Conservation (phyloP, 176 grass and related monocot species). For the Phoenix dactylifera region DNA sequence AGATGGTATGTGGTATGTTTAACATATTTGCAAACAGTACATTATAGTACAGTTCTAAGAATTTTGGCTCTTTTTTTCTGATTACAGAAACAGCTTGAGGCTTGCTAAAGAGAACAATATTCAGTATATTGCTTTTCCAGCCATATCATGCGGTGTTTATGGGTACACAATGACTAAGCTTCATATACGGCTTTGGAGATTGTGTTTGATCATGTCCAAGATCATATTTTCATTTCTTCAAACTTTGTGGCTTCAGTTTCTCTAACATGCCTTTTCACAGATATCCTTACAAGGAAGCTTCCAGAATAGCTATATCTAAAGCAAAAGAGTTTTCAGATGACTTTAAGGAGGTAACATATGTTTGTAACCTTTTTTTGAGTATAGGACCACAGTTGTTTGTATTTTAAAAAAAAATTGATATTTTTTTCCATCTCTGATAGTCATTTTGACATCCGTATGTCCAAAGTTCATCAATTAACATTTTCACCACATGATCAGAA, state of each 20-base stretch:
- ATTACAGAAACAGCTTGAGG: constrained; percentile 92
- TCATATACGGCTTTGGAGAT: constrained; percentile 11
- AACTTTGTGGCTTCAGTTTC: too few relatives aligned
- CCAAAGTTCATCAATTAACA: too few relatives aligned
- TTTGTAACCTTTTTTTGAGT: background rate
- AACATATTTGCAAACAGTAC: background rate
- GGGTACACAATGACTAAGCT: constrained; percentile 31
- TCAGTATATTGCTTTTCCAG: constrained; percentile 88
- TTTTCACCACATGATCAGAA: too few relatives aligned
- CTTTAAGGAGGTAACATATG: constrained; percentile 59
- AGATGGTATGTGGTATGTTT: too few relatives aligned
- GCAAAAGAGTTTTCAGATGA: constrained; percentile 43
- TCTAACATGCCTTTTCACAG: constrained; percentile 26
- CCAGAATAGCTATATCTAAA: constrained; percentile 66
- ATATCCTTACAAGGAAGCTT: constrained; percentile 75
- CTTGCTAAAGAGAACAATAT: constrained; percentile 77
- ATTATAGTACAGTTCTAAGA: background rate
- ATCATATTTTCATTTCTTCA: constrained; percentile 4
- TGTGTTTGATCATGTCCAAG: background rate
- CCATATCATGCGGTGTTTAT: constrained; percentile 86
- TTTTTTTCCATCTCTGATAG: too few relatives aligned
- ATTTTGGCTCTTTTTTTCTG: constrained; percentile 1
- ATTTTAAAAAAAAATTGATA: too few relatives aligned
- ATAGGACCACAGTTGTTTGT: too few relatives aligned
- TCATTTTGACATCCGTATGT: too few relatives aligned